Evolutionary conservation across 257 asterid species (phyloP), one percentile per base, ranked within the genome.

Genomic region (Agastache rugosa): DNA sequence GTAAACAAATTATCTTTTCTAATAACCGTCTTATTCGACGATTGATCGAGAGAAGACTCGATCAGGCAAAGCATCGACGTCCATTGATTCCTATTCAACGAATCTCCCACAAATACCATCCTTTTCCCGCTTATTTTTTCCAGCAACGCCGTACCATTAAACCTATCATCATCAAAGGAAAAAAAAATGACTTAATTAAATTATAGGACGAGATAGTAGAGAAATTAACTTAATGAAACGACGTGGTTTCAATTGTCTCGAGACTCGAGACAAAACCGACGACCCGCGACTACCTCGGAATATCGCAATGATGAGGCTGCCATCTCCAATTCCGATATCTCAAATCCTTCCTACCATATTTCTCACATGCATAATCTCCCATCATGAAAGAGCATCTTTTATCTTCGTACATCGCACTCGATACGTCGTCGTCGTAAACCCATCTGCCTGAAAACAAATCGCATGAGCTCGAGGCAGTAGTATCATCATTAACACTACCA

Each of bases 291-390:
- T n/a, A 51, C 71, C 78, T 64, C 4, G 91, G 90, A 53, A 88
- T 79, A 66, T 88, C 82, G 60, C 94, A 88, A 0, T 82, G 81
- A 60, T 81, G 79, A 58, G 94, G 91, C 77, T 86, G 91, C 94
- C 94, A 88, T 68, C 90, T 83, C 94, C 90, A 88, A 11, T 81
- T 56, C 67, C 84, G 91, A 77, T 86, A 86, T 31, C 68, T 74
- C 48, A 80, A 69, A 77, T 88, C 94, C 41, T 80, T 78, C 61
- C 91, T 77, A 16, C 94, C 94, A 53, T 79, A 81, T 51, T 81
- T 88, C 51, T 77, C 79, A 66, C 94, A 88, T n/a, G 90, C 84
- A 48, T 79, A 83, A 0, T 83, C 85, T 10, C 80, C 83, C 17
- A 79, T 71, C 91, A 88, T 85, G 67, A 86, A 86, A 2, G 77